A percentile compares a stretch with the other conserved stretches of the same genome.
phyloP scores from a whole-genome alignment of 352 stramenopile species.

The Phytopythium delawarense region DNA sequence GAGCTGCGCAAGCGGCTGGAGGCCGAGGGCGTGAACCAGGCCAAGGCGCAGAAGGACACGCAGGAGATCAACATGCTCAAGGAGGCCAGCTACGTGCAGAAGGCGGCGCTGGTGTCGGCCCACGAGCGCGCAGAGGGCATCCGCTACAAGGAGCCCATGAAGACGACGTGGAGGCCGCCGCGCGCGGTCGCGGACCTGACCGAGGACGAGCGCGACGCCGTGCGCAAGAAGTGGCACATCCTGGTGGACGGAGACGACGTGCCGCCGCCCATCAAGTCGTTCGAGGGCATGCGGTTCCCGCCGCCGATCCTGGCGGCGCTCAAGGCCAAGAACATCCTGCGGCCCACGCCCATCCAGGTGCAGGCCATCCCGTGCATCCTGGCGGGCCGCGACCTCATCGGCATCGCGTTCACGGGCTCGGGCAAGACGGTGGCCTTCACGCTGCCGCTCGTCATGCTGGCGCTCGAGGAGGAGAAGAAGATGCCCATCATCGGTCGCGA shows the following conservation, averaged over 20 bases:
- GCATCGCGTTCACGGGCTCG: slow-evolving; percentile 98
- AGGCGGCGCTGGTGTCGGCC: slow-evolving; percentile 92
- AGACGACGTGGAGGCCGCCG: slow-evolving; percentile 91
- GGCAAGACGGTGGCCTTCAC: slow-evolving; percentile 99
- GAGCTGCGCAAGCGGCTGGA: slow-evolving; percentile 80
- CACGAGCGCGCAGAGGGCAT: slow-evolving; percentile 91
- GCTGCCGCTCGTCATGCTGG: slow-evolving; percentile 95
- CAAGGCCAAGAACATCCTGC: slow-evolving; percentile 94
- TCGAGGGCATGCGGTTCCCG: slow-evolving; percentile 97
- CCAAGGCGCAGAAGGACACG: slow-evolving; percentile 74
- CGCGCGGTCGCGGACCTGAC: slow-evolving; percentile 83
- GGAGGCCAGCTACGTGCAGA: slow-evolving; percentile 95
- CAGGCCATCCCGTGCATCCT: slow-evolving; percentile 97
- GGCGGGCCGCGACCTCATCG: slow-evolving; percentile 96
- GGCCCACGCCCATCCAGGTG: slow-evolving; percentile 98
- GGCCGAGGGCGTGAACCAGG: slow-evolving; percentile 71
- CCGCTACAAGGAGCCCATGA: slow-evolving; percentile 88
- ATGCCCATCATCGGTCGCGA: slow-evolving; percentile 92
- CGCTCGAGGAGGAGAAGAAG: slow-evolving; percentile 96
- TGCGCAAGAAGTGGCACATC: slow-evolving; percentile 98
- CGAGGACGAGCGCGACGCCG: slow-evolving; percentile 82
- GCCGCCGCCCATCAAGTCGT: slow-evolving; percentile 95
- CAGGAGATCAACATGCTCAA: slow-evolving; percentile 93
- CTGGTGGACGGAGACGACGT: slow-evolving; percentile 95
- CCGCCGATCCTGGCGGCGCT: slow-evolving; percentile 90